Conservation (phyloP, 202 grass and related monocot genomes). For the Musa balbisiana region DNA sequence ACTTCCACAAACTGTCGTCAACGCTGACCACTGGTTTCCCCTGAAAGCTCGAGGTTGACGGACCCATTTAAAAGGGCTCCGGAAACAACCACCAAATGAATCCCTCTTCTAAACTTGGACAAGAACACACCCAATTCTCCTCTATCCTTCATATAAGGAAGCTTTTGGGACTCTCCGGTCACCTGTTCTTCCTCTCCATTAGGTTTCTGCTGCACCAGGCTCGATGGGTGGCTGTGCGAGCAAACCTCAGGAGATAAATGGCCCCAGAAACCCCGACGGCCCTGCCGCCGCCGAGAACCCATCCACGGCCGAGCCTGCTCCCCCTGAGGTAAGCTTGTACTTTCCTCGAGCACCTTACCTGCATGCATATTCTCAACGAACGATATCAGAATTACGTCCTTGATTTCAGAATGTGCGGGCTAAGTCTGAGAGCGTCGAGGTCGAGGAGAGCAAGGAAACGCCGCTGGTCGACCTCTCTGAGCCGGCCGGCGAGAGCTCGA, state of each 20-base stretch:
- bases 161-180: not conserved
- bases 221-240: constrained; percentile 17
- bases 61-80: too few species aligned
- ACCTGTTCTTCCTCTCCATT: not conserved
- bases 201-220: not conserved
- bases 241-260: not conserved
- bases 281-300: constrained; percentile 1
- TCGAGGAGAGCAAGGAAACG: not conserved
- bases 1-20: too few species aligned
- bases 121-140: not conserved
- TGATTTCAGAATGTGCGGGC: not conserved
- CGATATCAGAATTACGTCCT: not conserved
- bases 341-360: too few species aligned
- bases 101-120: not conserved
- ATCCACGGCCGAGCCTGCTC: not conserved
- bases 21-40: too few species aligned
- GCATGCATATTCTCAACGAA: too few species aligned
- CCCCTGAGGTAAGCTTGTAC: too few species aligned
- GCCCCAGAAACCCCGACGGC: not conserved
- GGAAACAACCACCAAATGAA: not conserved
- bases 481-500: not conserved
- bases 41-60: too few species aligned
- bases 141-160: not conserved
- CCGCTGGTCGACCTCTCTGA: not conserved
- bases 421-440: not conserved